Conservation (phyloP, 177 flowering plant species). For the Vitis hybrid region DNA sequence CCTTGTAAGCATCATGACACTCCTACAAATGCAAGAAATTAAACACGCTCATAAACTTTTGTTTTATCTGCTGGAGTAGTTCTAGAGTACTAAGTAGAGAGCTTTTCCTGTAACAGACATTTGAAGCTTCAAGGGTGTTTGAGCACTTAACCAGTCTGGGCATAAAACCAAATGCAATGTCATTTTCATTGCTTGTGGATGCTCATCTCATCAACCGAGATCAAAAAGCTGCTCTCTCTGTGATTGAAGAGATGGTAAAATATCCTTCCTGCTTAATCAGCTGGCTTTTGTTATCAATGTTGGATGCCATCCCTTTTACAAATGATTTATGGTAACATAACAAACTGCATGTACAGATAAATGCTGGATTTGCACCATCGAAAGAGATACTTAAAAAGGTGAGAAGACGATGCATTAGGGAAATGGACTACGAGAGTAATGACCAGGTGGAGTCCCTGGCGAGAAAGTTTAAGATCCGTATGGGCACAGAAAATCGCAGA, state of each 20-base stretch:
- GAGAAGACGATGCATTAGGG: constrained; percentile 77
- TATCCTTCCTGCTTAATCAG: not conserved
- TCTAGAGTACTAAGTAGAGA: not conserved
- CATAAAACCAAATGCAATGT: constrained; percentile 74
- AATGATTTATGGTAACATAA: constrained; percentile 1
- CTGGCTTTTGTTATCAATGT: not conserved
- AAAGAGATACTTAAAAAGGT: constrained; percentile 71
- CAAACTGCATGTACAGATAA: constrained; percentile 41
- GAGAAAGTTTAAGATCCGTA: constrained; percentile 37
- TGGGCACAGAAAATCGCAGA: constrained; percentile 71
- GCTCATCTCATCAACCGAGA: constrained; percentile 85
- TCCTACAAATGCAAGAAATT: not conserved
- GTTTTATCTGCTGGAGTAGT: constrained; percentile 1
- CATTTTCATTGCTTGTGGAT: constrained; percentile 83
- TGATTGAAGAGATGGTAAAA: constrained; percentile 76
- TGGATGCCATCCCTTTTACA: not conserved
- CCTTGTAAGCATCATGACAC: too few species aligned
- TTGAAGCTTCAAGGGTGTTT: constrained; percentile 82
- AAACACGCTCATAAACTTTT: not conserved
- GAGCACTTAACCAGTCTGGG: constrained; percentile 77
- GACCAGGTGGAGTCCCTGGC: constrained; percentile 55
- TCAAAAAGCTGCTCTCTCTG: constrained; percentile 70
- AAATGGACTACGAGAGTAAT: constrained; percentile 66
- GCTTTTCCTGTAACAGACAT: constrained; percentile 52
- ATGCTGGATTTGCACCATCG: constrained; percentile 67